Conservation (phyloP, 805 yeast genomes). For the Kodamaea kaohsiungensis region DNA sequence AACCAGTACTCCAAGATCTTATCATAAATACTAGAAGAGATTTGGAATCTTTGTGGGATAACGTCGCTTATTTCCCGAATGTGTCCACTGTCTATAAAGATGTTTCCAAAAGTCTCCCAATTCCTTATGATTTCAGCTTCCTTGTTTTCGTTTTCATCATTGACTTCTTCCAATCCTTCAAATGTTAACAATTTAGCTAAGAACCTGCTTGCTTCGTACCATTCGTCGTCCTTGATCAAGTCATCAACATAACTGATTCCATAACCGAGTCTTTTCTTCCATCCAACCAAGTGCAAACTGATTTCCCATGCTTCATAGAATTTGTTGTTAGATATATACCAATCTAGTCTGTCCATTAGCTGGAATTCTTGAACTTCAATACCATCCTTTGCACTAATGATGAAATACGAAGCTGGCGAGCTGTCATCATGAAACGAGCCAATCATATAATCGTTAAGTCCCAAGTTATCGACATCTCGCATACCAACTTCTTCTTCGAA, state of each 20-base stretch:
- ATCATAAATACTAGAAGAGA: slow-evolving; percentile 29
- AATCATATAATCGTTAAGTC: slow-evolving; percentile 78
- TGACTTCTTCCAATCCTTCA: slow-evolving; percentile 27
- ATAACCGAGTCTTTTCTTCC: slow-evolving; percentile 51
- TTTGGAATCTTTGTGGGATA: slow-evolving; percentile 53
- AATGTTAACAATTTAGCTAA: slow-evolving; percentile 30
- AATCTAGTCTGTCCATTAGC: slow-evolving; percentile 65
- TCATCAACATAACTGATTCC: slow-evolving; percentile 60
- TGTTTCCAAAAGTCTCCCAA: slow-evolving; percentile 68
- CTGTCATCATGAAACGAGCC: slow-evolving; percentile 40
- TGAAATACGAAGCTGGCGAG: slow-evolving; percentile 49
- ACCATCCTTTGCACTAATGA: slow-evolving; percentile 81
- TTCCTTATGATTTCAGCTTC: slow-evolving; percentile 31
- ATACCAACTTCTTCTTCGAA: slow-evolving; percentile 79
- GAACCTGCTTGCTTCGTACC: slow-evolving; percentile 58
- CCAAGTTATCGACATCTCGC: slow-evolving; percentile 55
- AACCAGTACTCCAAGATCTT: slow-evolving; percentile 53
- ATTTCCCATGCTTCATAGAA: slow-evolving; percentile 79
- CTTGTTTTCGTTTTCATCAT: slow-evolving; percentile 17
- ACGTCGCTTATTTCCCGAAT: slow-evolving; percentile 47
- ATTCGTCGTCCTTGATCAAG: slow-evolving; percentile 44
- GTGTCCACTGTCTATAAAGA: slow-evolving; percentile 51
- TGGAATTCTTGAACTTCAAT: slow-evolving; percentile 74
- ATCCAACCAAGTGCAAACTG: slow-evolving; percentile 56
- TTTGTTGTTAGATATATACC: slow-evolving; percentile 61